A percentile compares a stretch with the other conserved stretches of the same genome.
Conservation (phyloP, 345 rosid genomes). For the Erucastrum elatum region DNA sequence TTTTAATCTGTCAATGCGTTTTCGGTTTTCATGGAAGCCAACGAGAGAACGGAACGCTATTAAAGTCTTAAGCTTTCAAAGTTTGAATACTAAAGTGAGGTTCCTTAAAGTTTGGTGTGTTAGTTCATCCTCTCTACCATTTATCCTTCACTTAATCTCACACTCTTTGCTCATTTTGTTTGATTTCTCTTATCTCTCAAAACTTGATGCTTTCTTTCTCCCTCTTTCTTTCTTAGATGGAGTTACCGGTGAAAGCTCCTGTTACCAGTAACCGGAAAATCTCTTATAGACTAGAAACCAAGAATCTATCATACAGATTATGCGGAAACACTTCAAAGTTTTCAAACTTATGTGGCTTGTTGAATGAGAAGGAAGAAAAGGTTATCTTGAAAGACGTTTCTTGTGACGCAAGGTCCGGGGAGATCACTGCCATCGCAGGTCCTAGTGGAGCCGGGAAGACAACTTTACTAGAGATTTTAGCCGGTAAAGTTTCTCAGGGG, state of each 20-base stretch:
- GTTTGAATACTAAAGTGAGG: slow-evolving; percentile 17
- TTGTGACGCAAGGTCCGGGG: slow-evolving; percentile 65
- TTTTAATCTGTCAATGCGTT: slow-evolving; percentile 10
- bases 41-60: slow-evolving; percentile 8
- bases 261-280: slow-evolving; percentile 41
- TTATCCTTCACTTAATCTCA: slow-evolving; percentile 41
- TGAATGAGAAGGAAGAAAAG: slow-evolving; percentile 34
- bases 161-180: slow-evolving; percentile 20
- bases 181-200: slow-evolving; percentile 33
- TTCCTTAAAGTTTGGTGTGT: slow-evolving; percentile 61
- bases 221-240: slow-evolving; percentile 48
- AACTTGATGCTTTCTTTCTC: slow-evolving; percentile 20
- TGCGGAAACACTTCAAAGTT: slow-evolving; percentile 47
- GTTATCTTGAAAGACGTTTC: slow-evolving; percentile 59
- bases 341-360: slow-evolving; percentile 32
- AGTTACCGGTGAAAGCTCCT: slow-evolving; percentile 60
- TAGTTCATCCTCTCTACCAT: slow-evolving; percentile 65
- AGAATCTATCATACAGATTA: slow-evolving; percentile 56
- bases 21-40: slow-evolving; percentile 29
- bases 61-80: slow-evolving; percentile 23
- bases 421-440: slow-evolving; percentile 79
- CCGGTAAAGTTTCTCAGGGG: slow-evolving; percentile 54
- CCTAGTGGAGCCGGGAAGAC: slow-evolving; percentile 97
- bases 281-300: slow-evolving; percentile 59
- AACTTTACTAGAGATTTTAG: slow-evolving; percentile 81